Base-by-base conservation (phyloP, 2,329 filamentous ascomycete species). In the Pseudogymnoascus sp. region DNA sequence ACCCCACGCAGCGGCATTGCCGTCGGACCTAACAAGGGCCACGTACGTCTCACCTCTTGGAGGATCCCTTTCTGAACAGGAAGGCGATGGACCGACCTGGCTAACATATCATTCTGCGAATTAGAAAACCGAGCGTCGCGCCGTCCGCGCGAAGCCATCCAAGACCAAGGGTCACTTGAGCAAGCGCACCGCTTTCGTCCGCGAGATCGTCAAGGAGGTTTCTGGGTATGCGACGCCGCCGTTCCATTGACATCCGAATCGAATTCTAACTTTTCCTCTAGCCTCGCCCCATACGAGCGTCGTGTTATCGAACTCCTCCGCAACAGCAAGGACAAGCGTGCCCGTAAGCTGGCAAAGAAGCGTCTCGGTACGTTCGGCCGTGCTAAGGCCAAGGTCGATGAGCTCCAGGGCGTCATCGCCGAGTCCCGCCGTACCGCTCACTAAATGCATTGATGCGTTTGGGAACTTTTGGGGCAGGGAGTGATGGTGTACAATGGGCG, bases 321-420 rank as follows among this genome's bases (percentile, higher is more conserved):
- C 75, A 99, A 99, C 89, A 88, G 86, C 84, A 95, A 96, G 85
- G 94, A 99, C 82, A 97, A 97, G 90, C 91, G 93, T 81, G 93
- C 93, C 75, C 87, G 93, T 74, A 97, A 97, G 88, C 90, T 97
- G 76, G 93, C 93, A 75, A 97, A 97, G 92, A 97, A 96, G 90
- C 88, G 93, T 89, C 92, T 99, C 84, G 94, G 94, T 78, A 97
- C 94, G 73, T 97, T 97, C 81, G 90, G 90, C 76, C 93, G 94
- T 80, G 93, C 93, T 76, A 99, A 99, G 93, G 88, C 86, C 79
- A 99, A 99, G 93, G 94, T 99, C 72, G 94, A 99, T 78, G 93
- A 97, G 84, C 91, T 99, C 82, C 90, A 92, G 82, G 87, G 90
- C 75, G 90, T 99, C 80, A 99, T 99, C 77, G 91, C 93, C 75